Evolutionary conservation across 2,329 filamentous ascomycete genomes (phyloP).

Genomic region (Colletotrichum echinochloae): DNA sequence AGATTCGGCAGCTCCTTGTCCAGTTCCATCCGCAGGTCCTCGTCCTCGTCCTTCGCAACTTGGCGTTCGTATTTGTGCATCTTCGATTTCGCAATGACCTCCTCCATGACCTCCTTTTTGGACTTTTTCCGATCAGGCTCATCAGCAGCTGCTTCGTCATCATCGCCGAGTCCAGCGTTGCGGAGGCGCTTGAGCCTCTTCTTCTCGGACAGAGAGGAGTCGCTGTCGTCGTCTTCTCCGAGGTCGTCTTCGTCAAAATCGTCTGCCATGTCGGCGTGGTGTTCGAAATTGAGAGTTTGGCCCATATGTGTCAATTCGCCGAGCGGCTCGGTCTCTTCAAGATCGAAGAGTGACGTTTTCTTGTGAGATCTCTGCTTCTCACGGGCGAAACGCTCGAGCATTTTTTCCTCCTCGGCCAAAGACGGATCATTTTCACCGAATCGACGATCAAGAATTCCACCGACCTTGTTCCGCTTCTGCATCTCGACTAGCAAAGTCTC

Average conservation of each 20-base stretch:
- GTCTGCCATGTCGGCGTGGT: slow-evolving; percentile 61
- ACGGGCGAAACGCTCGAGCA: slow-evolving; percentile 88
- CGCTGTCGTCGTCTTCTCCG: slow-evolving; percentile 67
- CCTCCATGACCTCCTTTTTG: slow-evolving; percentile 97
- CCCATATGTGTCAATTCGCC: slow-evolving; percentile 86
- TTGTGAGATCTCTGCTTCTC: slow-evolving; percentile 86
- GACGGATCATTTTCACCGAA: slow-evolving; percentile 96
- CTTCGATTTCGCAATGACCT: slow-evolving; percentile 97
- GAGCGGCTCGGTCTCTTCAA: slow-evolving; percentile 81
- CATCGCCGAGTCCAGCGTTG: slow-evolving; percentile 54
- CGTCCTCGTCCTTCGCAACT: slow-evolving; percentile 91
- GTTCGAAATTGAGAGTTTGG: slow-evolving; percentile 71
- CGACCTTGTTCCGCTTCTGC: slow-evolving; percentile 89
- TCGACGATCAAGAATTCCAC: slow-evolving; percentile 90
- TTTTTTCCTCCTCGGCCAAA: slow-evolving; percentile 93
- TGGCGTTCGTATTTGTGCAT: slow-evolving; percentile 94
- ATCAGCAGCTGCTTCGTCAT: slow-evolving; percentile 62
- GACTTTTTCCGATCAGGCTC: slow-evolving; percentile 88
- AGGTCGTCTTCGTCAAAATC: slow-evolving; percentile 87
- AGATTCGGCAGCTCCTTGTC: slow-evolving; percentile 86
- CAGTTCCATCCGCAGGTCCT: slow-evolving; percentile 84
- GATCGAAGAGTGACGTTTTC: slow-evolving; percentile 85
- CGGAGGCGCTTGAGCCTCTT: slow-evolving; percentile 69
- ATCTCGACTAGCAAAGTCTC: slow-evolving; percentile 90
- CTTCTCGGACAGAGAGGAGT: slow-evolving; percentile 65